These are phyloP conservation scores for Rhodomyrtus psidioides DNA, from an alignment of 441 rosid species.

Conservation along the genomic window DNA sequence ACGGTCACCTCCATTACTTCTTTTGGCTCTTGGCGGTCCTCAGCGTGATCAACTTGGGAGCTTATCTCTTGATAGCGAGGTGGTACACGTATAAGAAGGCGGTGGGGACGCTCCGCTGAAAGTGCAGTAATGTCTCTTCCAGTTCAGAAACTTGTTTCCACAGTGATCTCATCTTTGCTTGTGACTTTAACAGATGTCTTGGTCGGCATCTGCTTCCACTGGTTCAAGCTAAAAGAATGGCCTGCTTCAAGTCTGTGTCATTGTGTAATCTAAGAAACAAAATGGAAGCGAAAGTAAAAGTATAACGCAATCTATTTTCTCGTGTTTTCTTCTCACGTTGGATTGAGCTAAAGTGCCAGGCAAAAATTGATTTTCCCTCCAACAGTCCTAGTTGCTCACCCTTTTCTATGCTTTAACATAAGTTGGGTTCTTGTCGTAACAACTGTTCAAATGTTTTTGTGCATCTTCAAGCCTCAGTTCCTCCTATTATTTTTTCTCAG, in stretches of 20 bases:
- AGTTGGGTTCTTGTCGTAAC: not conserved
- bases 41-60: conserved; percentile 11
- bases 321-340: not conserved
- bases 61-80: conserved; percentile 2
- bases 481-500: not conserved
- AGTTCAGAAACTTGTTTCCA: not conserved
- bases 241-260: not conserved
- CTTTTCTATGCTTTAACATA: not conserved
- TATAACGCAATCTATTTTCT: not conserved
- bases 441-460: not conserved
- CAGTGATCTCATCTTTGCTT: not conserved
- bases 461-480: not conserved
- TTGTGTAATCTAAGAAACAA: not conserved
- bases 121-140: not conserved
- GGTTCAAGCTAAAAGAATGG: not conserved
- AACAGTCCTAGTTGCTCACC: not conserved
- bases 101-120: conserved; percentile 2
- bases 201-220: not conserved
- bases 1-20: conserved; percentile 8
- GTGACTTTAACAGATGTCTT: not conserved
- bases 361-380: not conserved
- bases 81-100: conserved; percentile 11
- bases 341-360: not conserved
- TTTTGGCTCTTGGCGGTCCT: conserved; percentile 3
- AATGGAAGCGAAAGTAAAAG: not conserved